Evolutionary conservation across 257 asterid genomes (phyloP), one percentile per base, ranked within the genome.

Genomic region (Avicennia marina): DNA sequence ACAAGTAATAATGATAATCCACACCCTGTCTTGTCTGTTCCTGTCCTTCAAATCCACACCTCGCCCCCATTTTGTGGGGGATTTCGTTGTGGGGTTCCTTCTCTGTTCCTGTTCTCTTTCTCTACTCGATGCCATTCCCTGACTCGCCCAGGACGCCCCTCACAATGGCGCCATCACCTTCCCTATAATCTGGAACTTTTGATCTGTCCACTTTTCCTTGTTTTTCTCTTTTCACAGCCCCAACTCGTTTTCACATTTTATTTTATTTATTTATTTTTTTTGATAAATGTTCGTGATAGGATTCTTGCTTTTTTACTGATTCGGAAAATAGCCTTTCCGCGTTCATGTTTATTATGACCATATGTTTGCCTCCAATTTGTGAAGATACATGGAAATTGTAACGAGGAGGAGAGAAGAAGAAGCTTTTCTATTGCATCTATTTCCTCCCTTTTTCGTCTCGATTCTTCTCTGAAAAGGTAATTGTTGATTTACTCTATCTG

Each of bases 281-380:
- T n/a, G 31, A 18, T 58, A 38, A 55, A 57, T 53, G 19, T 38
- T 5, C 10, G 41, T 11, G 13, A 5, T 21, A 10, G 32, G 20
- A 10, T 41, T 41, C 44, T 25, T 57, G 16, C 11, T 40, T 57
- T 39, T 55, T 40, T 41, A 24, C 26, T 18, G 53, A 44, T 41
- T 20, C 53, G n/a, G 42, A 15, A 11, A 10, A 4, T 21, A 39
- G 40, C 16, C 38, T 11, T 22, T 42, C 4, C 56, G 61, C 53
- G 56, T 77, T 77, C 74, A 77, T 69, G 82, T 67, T 52, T 50
- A 43, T 72, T 29, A 29, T 18, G 0, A 1, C 21, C 46, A 56
- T 71, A 57, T 50, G n/a, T 77, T 27, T 20, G n/a, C 22, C 58
- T 43, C 40, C 49, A 22, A 42, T 7, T 48, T 44, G n/a, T 47